Evolutionary conservation across 2,329 filamentous ascomycete genomes (phyloP).

Genomic region (Akanthomyces muscarius): DNA sequence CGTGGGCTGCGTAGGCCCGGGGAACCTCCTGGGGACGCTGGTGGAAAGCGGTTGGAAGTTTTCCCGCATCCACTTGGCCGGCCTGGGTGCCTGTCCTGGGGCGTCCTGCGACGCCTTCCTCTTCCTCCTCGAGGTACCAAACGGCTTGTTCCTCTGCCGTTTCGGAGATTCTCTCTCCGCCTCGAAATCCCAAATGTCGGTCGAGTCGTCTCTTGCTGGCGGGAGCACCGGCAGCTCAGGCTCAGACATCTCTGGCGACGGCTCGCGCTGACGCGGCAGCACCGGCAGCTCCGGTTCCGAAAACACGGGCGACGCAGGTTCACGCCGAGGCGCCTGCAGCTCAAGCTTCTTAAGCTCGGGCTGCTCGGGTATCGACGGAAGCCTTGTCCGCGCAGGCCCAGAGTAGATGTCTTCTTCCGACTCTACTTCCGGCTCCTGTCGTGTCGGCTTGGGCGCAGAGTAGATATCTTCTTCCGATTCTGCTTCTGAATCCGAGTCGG

Average conservation of each 20-base stretch:
- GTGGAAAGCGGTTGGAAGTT: conserved; percentile 23
- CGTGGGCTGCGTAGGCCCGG: background rate
- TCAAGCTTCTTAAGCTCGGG: no score
- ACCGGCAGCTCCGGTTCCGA: background rate
- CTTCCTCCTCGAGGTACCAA: conserved; percentile 26
- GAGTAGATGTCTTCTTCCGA: no score
- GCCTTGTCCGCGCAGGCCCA: no score
- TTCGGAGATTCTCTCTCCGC: conserved; percentile 45
- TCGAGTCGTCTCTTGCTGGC: conserved; percentile 35
- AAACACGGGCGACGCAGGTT: no score
- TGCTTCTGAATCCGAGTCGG: background rate
- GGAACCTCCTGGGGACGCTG: conserved; percentile 14
- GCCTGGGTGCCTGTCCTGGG: conserved; percentile 26
- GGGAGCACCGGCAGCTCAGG: background rate
- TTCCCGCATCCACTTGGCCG: conserved; percentile 38
- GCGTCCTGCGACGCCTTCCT: conserved; percentile 18
- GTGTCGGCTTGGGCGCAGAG: background rate
- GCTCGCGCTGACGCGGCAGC: no score
- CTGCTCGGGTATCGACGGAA: no score
- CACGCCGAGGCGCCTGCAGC: no score
- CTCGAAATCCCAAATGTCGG: conserved; percentile 56
- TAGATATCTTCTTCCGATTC: no score
- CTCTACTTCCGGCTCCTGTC: background rate
- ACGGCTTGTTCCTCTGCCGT: conserved; percentile 28
- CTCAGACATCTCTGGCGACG: background rate